Evolutionary conservation across 169 alveolate species (phyloP), one percentile per base, ranked within the genome.

Genomic region (Babesia bovis): DNA sequence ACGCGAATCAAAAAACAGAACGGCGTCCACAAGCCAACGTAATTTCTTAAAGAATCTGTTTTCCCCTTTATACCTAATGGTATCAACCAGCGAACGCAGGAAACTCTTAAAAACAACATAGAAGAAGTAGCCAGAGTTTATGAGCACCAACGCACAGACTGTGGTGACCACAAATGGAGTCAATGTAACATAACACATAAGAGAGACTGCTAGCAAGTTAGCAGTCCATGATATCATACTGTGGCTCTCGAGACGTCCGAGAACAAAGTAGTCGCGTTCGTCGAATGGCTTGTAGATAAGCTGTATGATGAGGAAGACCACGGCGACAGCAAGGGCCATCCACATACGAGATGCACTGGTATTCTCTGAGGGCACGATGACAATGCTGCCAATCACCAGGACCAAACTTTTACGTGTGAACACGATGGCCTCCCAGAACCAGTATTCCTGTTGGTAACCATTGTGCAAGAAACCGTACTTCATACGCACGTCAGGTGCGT

Each of bases 381-480:
- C 87, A 51, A 89, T 84, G 55, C 90, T 72, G 56, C 93, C 87
- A 61, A 90, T 86, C 38, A 90, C 83, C 32, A 90, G 81, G 26
- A 90, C 93, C 30, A 90, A 52, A 59, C 88, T 72, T 56, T 90
- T 90, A 25, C 95, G 66, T n/a, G 90, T 82, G 84, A 89, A 90
- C 52, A 89, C 94, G 42, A 89, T 74, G 15, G 91, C 78, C 66
- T 90, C 95, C 95, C 95, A 90, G 85, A 68, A 90, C 95, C 95
- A 90, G 83, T 67, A 90, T 42, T 72, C 85, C 56, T 82, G 81
- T 49, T 85, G 86, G 85, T 69, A 90, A 21, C 95, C 95, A 63
- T 89, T 90, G 84, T 88, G 93, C 44, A 90, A 70, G 70, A 90
- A 90, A 51, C 95, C 95, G 73, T 83, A 90, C 69, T 90, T 90